These are phyloP conservation scores for Russula abietina DNA, from an alignment of 768 basidiomycete species.

Conservation along the genomic window DNA sequence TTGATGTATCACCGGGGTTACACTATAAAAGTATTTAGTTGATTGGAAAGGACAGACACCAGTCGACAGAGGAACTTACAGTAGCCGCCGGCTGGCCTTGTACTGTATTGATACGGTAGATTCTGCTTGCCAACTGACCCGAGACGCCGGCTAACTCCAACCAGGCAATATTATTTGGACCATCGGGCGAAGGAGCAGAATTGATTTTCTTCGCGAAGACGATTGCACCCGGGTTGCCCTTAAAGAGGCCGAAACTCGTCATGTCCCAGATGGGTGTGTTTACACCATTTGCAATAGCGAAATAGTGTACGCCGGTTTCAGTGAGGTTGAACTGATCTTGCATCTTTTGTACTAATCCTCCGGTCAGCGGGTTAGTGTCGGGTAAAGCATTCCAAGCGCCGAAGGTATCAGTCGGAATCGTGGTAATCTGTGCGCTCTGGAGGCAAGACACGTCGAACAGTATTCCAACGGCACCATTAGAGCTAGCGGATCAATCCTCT, in stretches of 20 bases:
- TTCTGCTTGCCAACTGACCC: constrained; percentile 3
- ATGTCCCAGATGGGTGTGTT: constrained; percentile 13
- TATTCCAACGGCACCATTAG: constrained; percentile 17
- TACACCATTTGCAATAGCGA: neutral
- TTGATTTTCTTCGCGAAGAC: constrained; percentile 10
- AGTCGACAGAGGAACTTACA: constrained; percentile 1
- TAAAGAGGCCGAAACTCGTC: neutral
- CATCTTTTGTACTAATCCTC: neutral
- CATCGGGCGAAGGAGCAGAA: constrained; percentile 8
- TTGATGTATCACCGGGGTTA: neutral
- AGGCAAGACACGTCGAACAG: constrained; percentile 19
- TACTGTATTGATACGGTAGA: constrained; percentile 19
- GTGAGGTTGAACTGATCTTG: no score
- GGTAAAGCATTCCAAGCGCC: neutral
- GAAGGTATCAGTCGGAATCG: neutral
- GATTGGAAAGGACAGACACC: neutral
- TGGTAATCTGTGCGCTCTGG: neutral
- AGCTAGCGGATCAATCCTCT: neutral
- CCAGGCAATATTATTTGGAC: constrained; percentile 13
- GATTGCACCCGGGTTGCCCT: constrained; percentile 7
- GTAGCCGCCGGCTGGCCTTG: constrained; percentile 13
- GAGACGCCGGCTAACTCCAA: neutral
- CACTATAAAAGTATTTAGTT: constrained; percentile 6
- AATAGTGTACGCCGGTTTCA: constrained; percentile 17
- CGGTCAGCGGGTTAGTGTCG: neutral